These are phyloP conservation scores for Paecilomyces variotii DNA, from an alignment of 2,329 filamentous ascomycete species.

Conservation along the genomic window DNA sequence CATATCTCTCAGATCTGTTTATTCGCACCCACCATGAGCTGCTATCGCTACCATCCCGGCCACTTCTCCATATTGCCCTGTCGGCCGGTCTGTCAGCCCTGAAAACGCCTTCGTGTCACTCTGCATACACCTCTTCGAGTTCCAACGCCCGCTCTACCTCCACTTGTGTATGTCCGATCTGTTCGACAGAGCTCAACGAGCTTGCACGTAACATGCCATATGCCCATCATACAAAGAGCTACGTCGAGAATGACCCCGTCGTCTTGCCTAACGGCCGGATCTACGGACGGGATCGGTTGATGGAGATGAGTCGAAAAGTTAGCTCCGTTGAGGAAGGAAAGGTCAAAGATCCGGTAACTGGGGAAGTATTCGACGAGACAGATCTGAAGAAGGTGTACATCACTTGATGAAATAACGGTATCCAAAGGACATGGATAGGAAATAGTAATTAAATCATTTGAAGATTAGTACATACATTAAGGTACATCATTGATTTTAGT, in stretches of 20 bases:
- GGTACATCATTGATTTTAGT: neutral
- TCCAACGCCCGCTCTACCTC: conserved; percentile 49
- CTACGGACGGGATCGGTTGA: conserved; percentile 67
- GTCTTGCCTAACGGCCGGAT: conserved; percentile 81
- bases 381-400: conserved; percentile 85
- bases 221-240: conserved; percentile 88
- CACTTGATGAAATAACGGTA: conserved; percentile 43
- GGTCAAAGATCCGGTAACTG: conserved; percentile 72
- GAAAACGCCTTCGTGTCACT: conserved; percentile 91
- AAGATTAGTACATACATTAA: neutral
- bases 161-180: conserved; percentile 85
- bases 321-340: conserved; percentile 54
- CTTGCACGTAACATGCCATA: conserved; percentile 84
- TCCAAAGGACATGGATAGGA: neutral
- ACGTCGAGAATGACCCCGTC: conserved; percentile 78
- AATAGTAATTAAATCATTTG: neutral
- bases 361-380: conserved; percentile 54
- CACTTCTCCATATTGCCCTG: conserved; percentile 82
- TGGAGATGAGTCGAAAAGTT: conserved; percentile 71
- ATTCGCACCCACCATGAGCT: conserved; percentile 78
- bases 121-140: conserved; percentile 50
- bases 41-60: conserved; percentile 70
- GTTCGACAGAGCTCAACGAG: conserved; percentile 88
- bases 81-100: conserved; percentile 86
- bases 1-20: conserved; percentile 69